Conservation (phyloP, 1,284 basidiomycete species). For the Ustilago vetiveriae region DNA sequence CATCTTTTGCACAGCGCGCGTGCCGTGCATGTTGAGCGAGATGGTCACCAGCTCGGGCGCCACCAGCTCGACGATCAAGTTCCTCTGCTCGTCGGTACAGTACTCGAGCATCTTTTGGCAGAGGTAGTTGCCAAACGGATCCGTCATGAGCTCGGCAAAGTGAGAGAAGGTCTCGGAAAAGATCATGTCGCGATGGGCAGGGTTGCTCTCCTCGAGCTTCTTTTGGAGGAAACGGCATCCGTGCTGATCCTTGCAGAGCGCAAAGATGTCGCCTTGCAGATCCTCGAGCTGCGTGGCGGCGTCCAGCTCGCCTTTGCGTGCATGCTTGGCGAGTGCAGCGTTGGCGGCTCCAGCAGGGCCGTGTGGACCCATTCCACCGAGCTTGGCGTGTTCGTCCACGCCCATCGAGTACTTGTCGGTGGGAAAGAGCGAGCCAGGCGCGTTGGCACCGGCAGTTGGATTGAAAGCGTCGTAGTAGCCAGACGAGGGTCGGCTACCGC, state of each 20-base stretch:
- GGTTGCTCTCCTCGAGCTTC: constrained; percentile 96
- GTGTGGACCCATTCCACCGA: constrained; percentile 22
- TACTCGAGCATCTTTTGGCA: constrained; percentile 98
- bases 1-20: constrained; percentile 99
- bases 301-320: constrained; percentile 81
- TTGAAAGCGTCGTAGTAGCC: constrained; percentile 60
- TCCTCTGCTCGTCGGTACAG: constrained; percentile 96
- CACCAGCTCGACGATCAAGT: constrained; percentile 95
- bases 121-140: constrained; percentile 99
- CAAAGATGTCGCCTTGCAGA: constrained; percentile 87
- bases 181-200: constrained; percentile 85
- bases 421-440: constrained; percentile 38
- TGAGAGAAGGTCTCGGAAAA: constrained; percentile 98
- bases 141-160: constrained; percentile 98
- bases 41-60: constrained; percentile 97
- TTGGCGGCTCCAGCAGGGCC: constrained; percentile 9
- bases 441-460: constrained; percentile 40
- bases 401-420: constrained; percentile 50
- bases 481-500: constrained; percentile 45
- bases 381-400: constrained; percentile 41
- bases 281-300: constrained; percentile 93
- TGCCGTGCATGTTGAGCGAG: constrained; percentile 99
- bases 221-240: constrained; percentile 98
- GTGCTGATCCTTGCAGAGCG: constrained; percentile 97
- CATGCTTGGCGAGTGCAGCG: constrained; percentile 33